These are phyloP conservation scores for Nakazawaea siamensis DNA, from an alignment of 805 yeast genomes.

Conservation along the genomic window DNA sequence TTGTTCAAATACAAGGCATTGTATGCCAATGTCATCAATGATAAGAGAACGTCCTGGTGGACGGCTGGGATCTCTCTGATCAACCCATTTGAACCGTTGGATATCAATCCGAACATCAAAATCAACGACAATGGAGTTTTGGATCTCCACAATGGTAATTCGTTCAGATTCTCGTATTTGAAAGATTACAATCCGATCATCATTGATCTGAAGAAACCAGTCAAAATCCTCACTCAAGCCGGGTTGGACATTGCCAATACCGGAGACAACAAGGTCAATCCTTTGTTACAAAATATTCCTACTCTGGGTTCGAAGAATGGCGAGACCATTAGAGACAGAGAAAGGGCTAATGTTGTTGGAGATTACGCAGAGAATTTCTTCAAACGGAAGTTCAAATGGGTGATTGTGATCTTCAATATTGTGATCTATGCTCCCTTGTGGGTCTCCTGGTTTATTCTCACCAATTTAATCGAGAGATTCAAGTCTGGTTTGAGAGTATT, in stretches of 20 bases:
- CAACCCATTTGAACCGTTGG: conserved; percentile 47
- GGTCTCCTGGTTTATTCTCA: conserved; percentile 46
- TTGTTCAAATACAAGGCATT: conserved; percentile 45
- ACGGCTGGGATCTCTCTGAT: conserved; percentile 60
- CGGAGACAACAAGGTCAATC: background rate
- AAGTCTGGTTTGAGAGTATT: conserved; percentile 21
- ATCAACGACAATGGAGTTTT: conserved; percentile 35
- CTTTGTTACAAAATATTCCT: conserved; percentile 1
- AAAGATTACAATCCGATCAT: conserved; percentile 49
- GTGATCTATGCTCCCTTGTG: conserved; percentile 55
- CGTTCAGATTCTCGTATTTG: conserved; percentile 34
- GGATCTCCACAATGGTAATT: conserved; percentile 27
- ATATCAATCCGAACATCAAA: conserved; percentile 21
- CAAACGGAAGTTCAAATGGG: conserved; percentile 38
- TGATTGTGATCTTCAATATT: conserved; percentile 33
- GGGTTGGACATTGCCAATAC: background rate
- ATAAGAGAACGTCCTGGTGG: conserved; percentile 77
- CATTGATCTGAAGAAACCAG: conserved; percentile 40
- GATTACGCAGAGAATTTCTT: conserved; percentile 20
- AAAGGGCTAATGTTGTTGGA: conserved; percentile 1
- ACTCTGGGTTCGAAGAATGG: background rate
- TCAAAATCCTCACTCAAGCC: conserved; percentile 18
- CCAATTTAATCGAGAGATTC: conserved; percentile 28
- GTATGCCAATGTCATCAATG: conserved; percentile 74
- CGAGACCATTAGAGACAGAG: background rate